These are phyloP conservation scores for Ophiocytium majus DNA, from an alignment of 352 stramenopile genomes.

Conservation along the genomic window DNA sequence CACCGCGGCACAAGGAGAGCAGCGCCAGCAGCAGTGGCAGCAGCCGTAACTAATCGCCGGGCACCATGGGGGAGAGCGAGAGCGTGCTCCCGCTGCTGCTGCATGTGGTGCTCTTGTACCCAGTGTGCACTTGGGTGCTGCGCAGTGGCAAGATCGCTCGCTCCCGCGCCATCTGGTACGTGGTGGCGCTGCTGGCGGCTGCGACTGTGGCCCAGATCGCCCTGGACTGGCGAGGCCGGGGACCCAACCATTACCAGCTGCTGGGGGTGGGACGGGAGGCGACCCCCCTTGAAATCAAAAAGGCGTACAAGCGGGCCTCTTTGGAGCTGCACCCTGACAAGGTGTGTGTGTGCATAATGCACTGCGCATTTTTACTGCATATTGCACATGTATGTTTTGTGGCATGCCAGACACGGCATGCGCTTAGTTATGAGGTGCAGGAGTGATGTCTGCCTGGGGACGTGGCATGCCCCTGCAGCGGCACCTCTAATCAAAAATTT, in stretches of 20 bases:
- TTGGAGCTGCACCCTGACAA: constrained; percentile 95
- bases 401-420: constrained; percentile 2
- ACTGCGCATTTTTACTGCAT: neutral
- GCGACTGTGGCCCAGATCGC: constrained; percentile 83
- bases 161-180: constrained; percentile 84
- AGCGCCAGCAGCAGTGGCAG: too few species aligned
- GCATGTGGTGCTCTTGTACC: constrained; percentile 79
- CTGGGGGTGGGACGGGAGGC: constrained; percentile 80
- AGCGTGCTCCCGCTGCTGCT: constrained; percentile 68
- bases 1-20: too few species aligned
- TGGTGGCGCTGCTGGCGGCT: constrained; percentile 84
- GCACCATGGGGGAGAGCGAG: constrained; percentile 6
- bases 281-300: constrained; percentile 89
- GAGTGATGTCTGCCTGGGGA: too few species aligned
- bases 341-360: too few species aligned
- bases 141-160: constrained; percentile 84
- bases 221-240: constrained; percentile 79
- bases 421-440: too few species aligned
- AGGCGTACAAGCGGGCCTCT: constrained; percentile 87
- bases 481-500: too few species aligned
- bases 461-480: too few species aligned
- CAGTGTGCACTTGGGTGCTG: constrained; percentile 90
- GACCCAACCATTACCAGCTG: constrained; percentile 89
- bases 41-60: too few species aligned
- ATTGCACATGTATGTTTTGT: neutral